Evolutionary conservation across 768 basidiomycete genomes (phyloP), one percentile per base, ranked within the genome.

Genomic region (Russula dissimulans): DNA sequence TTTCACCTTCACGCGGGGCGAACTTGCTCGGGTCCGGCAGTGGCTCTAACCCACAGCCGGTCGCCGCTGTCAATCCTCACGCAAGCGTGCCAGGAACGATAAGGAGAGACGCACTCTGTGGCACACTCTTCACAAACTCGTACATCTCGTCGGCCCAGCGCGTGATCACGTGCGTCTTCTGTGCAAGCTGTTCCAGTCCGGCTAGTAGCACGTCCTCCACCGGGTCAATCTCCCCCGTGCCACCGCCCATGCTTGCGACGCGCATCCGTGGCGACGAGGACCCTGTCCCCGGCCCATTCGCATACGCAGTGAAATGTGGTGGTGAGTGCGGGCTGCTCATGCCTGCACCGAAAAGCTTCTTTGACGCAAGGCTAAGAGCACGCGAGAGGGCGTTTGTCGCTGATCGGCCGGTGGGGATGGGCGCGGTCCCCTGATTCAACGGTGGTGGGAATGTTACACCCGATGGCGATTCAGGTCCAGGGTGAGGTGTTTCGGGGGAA

Each of bases 111-210:
- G 43, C 66, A 91, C 89, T 91, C 72, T 90, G 85, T 22, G 91
- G 89, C 39, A 89, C 77, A 15, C 84, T 87, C 71, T 91, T 91
- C 31, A 93, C 88, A 68, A 84, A 85, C 67, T 91, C 89, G 67
- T 91, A 89, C 82, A 97, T 87, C 77, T 93, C 89, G 65, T 98
- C 95, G 22, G 90, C 97, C 84, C 94, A 95, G 62, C 89, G 87
- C 58, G 89, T 89, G 60, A 98, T 75, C 54, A 95, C 93, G 61
- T 90, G 86, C 38, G 95, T 95, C 79, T 98, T 99, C 78, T 97
- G 91, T 38, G 95, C 95, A 3, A 95, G 76, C 64, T 95, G 89
- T 69, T 98, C 95, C 45, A 98, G 75, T 18, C 75, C 71, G 3
- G 78, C 82, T n/a, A 97, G 74, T n/a, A 97, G 72, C 61, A 84